Base-by-base conservation (phyloP, 768 basidiomycete species). In the Lentinula edodes region DNA sequence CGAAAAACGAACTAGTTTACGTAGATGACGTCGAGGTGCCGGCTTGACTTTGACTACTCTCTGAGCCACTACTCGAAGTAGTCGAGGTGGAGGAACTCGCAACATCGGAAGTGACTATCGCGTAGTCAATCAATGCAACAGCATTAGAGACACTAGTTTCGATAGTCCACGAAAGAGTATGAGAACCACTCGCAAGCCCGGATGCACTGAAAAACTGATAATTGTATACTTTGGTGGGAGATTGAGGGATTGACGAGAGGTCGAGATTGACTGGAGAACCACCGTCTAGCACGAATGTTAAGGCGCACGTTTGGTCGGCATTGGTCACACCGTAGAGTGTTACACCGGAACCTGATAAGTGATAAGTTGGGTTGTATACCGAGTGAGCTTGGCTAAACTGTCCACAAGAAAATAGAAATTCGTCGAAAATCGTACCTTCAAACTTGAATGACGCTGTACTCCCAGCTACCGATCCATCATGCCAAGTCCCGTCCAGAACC, bases 401-500 rank as follows among this genome's bases (percentile, higher is more conserved):
- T 28, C 28, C 28, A 28, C 28, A 28, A 28, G 3, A 28, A 28
- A 28, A 28, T 28, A 28, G 10, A 51, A 23, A 51, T 7, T 23
- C 48, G 23, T 34, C 5, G 12, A 51, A 8, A 9, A 38, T 13
- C 35, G 8, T 18, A 53, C 52, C 52, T 35, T 53, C 34, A 8
- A 53, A 53, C 32, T 23, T 53, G 52, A 53, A 16, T 10, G 52
- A 53, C 28, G 32, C 52, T n/a, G 52, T 53, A 36, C 52, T 53
- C 5, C 52, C 52, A 12, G 52, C 52, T 53, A 53, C 52, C 13
- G 52, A 53, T 7, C 52, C 52, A 34, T 53, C 52, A n/a, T 38
- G 28, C 52, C 52, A 53, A n/a, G 52, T 53, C 6, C 52, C 52
- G 18, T 53, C 78, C 71, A 20, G 79, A 72, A 63, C 87, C 89